Percentiles rank a stretch among this genome's conserved stretches.
phyloP scores from a whole-genome alignment of 2,329 filamentous ascomycete genomes.

The Botrytis galanthina region DNA sequence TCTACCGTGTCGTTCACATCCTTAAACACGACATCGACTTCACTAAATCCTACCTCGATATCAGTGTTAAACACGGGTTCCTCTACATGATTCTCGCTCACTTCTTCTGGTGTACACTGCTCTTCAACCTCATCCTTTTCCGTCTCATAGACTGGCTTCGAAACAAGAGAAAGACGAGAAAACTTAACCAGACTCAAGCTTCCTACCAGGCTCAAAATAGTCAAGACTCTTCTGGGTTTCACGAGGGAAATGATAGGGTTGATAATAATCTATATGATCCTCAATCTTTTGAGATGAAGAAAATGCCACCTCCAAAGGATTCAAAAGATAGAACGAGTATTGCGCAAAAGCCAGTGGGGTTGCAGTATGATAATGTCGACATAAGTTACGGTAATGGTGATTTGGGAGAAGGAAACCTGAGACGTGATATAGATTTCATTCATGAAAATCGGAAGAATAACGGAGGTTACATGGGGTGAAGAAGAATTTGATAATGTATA shows the following conservation, averaged over 20 bases:
- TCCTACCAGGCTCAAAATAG: background rate
- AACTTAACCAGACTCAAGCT: background rate
- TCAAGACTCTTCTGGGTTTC: background rate
- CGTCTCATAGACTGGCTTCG: constrained; percentile 5
- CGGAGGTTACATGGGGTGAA: background rate
- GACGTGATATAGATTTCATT: background rate
- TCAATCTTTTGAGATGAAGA: background rate
- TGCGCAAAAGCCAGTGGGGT: background rate
- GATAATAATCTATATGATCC: background rate
- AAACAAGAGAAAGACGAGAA: background rate
- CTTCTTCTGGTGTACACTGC: background rate
- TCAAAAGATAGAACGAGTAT: background rate
- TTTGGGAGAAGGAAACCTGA: background rate
- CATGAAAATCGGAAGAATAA: background rate
- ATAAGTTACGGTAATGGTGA: background rate
- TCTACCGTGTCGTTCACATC: background rate
- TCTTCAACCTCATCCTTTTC: background rate
- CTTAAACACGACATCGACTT: background rate
- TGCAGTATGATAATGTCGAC: background rate
- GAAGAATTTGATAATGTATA: background rate
- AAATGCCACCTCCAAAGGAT: background rate
- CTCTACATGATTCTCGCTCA: background rate
- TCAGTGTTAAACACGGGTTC: background rate
- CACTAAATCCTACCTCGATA: background rate
- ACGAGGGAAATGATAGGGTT: background rate